Base-by-base conservation (phyloP, 495 filamentous ascomycete genomes). In the Penicillium malachiteum region DNA sequence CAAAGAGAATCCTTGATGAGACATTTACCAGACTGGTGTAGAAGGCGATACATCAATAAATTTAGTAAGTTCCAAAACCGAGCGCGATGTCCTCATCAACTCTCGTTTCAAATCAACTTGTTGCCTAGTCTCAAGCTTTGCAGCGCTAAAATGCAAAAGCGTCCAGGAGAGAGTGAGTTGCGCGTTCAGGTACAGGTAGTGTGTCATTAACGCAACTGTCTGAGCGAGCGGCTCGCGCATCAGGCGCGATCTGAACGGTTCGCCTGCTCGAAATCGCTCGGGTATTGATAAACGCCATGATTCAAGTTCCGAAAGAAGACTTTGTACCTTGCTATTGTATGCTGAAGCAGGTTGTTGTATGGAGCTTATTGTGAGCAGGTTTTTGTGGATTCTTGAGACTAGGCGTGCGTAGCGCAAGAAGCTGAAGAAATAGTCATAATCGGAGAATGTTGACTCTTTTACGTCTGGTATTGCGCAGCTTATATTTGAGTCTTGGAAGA, bases 381-480 rank as follows among this genome's bases (percentile, higher is more conserved):
- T 39, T 1, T 30, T 48, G 26, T 58, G 49, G 11, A 58, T 56
- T n/a, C 56, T 57, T 6, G 62, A 60, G 1, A 58, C 51, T 7
- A 65, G 52, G 4, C 62, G 57, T 6, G 50, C 51, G 42, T 65
- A 65, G 41, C 43, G 50, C 8, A 56, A 13, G 13, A 61, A 58
- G 14, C 37, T 49, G 48, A 61, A 48, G 48, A 65, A 56, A 58
- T 58, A 65, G 42, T 61, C 57, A 35, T 65, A 65, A 49, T 60
- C 58, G 11, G 18, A 31, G 32, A 65, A 65, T 1, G 37, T 40
- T 7, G 55, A 61, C 37, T 54, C 58, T 7, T 30, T 16, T 12
- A 54, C 50, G 17, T 55, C 41, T 0, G 62, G 62, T 12, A 65
- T 57, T 5, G 62, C 39, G 18, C 62, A 58, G 18, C 62, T 51